A percentile compares a stretch with the other conserved stretches of the same genome.
Evolutionary conservation across 768 basidiomycete species (phyloP).

Genomic region (Holtermanniella nyarrowii): DNA sequence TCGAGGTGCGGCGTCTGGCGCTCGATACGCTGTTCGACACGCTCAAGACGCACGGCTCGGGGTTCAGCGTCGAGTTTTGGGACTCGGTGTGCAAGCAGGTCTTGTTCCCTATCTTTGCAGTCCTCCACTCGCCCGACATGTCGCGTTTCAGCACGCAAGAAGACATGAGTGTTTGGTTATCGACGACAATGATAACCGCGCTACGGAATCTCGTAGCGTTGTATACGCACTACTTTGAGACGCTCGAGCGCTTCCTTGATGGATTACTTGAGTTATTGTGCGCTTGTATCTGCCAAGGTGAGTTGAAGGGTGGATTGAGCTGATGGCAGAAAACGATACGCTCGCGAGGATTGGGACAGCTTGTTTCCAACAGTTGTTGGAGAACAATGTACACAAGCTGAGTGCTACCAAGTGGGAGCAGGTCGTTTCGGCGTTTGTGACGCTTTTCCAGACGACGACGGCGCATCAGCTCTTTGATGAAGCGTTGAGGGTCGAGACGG

Average conservation of each 20-base stretch:
- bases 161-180: slow-evolving; percentile 99
- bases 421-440: slow-evolving; percentile 83
- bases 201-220: slow-evolving; percentile 88
- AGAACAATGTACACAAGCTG: slow-evolving; percentile 81
- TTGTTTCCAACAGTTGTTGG: slow-evolving; percentile 88
- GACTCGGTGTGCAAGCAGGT: slow-evolving; percentile 93
- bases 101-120: slow-evolving; percentile 95
- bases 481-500: slow-evolving; percentile 68
- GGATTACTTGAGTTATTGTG: slow-evolving; percentile 86
- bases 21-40: slow-evolving; percentile 93
- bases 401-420: slow-evolving; percentile 78
- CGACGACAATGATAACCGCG: slow-evolving; percentile 97
- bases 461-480: slow-evolving; percentile 96
- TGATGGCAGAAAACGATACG: slow-evolving; percentile 78
- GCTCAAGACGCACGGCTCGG: slow-evolving; percentile 74
- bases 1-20: slow-evolving; percentile 89
- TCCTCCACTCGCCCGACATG: slow-evolving; percentile 84
- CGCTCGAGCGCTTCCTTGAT: slow-evolving; percentile 77
- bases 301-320: slow-evolving; percentile 17
- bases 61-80: slow-evolving; percentile 90
- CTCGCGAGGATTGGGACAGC: slow-evolving; percentile 95
- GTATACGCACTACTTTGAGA: slow-evolving; percentile 90
- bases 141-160: slow-evolving; percentile 91
- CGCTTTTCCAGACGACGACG: slow-evolving; percentile 93
- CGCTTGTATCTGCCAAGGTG: slow-evolving; percentile 98